Conservation (phyloP, 129 eudicot genomes). For the Flaveria linearis region DNA sequence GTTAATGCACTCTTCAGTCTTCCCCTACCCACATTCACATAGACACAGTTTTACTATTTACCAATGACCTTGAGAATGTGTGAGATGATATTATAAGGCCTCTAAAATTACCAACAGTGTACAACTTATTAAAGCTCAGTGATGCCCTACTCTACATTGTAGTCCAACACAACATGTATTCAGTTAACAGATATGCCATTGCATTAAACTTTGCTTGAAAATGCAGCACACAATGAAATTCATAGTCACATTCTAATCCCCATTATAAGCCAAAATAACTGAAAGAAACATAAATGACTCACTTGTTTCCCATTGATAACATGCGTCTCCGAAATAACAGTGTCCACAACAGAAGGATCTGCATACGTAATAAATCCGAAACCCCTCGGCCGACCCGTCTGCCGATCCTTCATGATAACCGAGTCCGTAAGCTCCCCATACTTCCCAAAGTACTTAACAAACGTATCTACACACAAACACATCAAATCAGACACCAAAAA, state of each 20-base stretch:
- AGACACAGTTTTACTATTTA: too few species aligned
- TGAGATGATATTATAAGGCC: too few species aligned
- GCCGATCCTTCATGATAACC: conserved; percentile 87
- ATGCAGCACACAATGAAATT: not conserved
- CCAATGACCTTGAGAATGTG: too few species aligned
- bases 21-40: too few species aligned
- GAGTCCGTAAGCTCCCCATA: conserved; percentile 94
- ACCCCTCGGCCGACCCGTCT: conserved; percentile 84
- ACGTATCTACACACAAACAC: conserved; percentile 45
- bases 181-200: not conserved
- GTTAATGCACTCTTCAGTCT: too few species aligned
- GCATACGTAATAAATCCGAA: conserved; percentile 89
- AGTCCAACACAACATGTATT: not conserved
- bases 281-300: conserved; percentile 22
- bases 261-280: not conserved
- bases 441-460: conserved; percentile 82
- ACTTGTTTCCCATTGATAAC: conserved; percentile 87
- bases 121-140: not conserved
- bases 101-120: not conserved
- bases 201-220: not conserved
- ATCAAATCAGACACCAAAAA: conserved; percentile 17
- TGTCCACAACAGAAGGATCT: conserved; percentile 88
- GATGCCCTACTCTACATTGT: not conserved
- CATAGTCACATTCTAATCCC: not conserved
- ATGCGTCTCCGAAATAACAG: conserved; percentile 82